Conservation (phyloP, 2,329 filamentous ascomycete genomes). For the Aspergillus sp. region DNA sequence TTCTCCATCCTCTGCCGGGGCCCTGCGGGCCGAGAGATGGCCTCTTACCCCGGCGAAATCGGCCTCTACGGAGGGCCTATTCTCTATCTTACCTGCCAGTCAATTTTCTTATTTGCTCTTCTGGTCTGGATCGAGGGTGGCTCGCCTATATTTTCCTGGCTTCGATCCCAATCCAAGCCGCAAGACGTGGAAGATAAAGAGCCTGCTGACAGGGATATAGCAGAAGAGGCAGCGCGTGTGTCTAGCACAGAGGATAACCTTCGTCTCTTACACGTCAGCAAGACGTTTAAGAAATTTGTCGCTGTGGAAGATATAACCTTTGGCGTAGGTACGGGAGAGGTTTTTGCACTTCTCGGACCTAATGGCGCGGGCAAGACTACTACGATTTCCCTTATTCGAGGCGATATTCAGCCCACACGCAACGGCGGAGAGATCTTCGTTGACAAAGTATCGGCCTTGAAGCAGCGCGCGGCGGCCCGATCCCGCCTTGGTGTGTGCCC, state of each 20-base stretch:
- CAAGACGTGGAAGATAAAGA: slow-evolving; percentile 48
- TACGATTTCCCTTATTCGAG: slow-evolving; percentile 84
- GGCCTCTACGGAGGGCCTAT: slow-evolving; percentile 82
- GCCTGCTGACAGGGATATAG: slow-evolving; percentile 62
- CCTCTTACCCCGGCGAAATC: slow-evolving; percentile 71
- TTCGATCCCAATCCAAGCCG: slow-evolving; percentile 51
- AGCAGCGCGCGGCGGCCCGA: slow-evolving; percentile 72
- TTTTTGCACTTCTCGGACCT: slow-evolving; percentile 86
- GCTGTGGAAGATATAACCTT: slow-evolving; percentile 92
- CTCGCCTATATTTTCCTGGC: slow-evolving; percentile 59
- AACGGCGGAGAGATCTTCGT: slow-evolving; percentile 80
- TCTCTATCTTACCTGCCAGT: slow-evolving; percentile 77
- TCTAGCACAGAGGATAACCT: slow-evolving; percentile 69
- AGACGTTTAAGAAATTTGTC: slow-evolving; percentile 73
- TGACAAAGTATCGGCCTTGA: slow-evolving; percentile 75
- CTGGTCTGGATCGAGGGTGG: slow-evolving; percentile 83
- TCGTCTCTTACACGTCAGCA: slow-evolving; percentile 78
- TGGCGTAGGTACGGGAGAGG: slow-evolving; percentile 75
- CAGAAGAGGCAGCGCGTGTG: slow-evolving; percentile 67
- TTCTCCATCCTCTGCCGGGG: slow-evolving; percentile 75
- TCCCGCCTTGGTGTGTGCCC: slow-evolving; percentile 87
- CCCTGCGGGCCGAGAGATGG: slow-evolving; percentile 59
- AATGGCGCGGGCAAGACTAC: slow-evolving; percentile 93
- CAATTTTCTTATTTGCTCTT: slow-evolving; percentile 69
- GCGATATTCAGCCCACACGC: slow-evolving; percentile 76